Base-by-base conservation (phyloP, 345 rosid genomes). In the Citrus unshiu region DNA sequence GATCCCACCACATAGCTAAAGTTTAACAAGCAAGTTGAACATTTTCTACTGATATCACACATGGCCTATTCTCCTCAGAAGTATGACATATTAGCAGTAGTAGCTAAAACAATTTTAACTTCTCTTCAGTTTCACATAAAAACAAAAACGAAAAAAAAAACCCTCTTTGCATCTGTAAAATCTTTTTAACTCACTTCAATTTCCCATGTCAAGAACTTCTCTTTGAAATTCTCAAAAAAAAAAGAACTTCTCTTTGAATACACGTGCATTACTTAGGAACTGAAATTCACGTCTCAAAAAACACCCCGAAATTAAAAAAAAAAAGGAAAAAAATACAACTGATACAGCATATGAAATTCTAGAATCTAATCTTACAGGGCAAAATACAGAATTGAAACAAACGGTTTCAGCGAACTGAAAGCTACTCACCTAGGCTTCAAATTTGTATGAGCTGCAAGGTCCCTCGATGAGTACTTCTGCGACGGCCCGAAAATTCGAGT, bases 401-500 rank as follows among this genome's bases (percentile, higher is more conserved):
- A 29, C 7, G 9, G 32, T 63, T 30, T 16, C 22, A 63, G 2
- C 16, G n/a, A 63, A 63, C 18, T 1, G 34, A 30, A 22, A 22
- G 32, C 13, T 27, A 21, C 85, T 62, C 18, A 89, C 99, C 99
- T 91, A 56, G 97, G 98, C 84, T 96, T 96, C 75, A 96, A 80
- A 70, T 70, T 81, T 2, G 99, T 93, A 88, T 96, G 99, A 75
- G 99, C 84, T 2, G 98, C 99, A 73, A 96, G 79, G 85, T 96
- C 98, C 78, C 99, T 88, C 0, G 99, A 96, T 0, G 99, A 96
- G 81, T 91, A 94, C 86, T 96, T 96, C 91, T 96, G 98, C 6
- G 98, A 96, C 0, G 98, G 95, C n/a, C 99, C 99, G 10, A 96
- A 96, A 58, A 96, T 93, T 59, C 99, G 89, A 72, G 99, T 91